Evolutionary conservation across 2,329 filamentous ascomycete species (phyloP).

Genomic region (Mycogone perniciosa): DNA sequence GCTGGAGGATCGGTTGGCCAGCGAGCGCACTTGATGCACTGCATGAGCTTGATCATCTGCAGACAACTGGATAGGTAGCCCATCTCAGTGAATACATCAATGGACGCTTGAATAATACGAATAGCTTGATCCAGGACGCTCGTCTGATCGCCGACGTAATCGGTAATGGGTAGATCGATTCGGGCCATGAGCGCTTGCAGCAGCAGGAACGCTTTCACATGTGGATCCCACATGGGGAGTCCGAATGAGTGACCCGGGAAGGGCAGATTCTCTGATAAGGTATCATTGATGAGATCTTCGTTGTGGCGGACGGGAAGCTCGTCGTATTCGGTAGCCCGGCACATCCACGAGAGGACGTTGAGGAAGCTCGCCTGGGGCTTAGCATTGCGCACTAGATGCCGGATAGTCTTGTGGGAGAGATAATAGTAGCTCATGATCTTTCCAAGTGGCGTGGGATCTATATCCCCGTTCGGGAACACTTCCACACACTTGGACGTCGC

Average conservation of each 20-base stretch:
- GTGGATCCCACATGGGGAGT: conserved; percentile 95
- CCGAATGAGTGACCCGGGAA: conserved; percentile 53
- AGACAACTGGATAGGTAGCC: conserved; percentile 70
- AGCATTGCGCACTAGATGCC: conserved; percentile 70
- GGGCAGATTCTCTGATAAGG: conserved; percentile 76
- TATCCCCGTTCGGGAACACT: conserved; percentile 77
- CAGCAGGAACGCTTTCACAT: conserved; percentile 91
- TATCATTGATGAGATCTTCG: conserved; percentile 92
- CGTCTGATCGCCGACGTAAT: conserved; percentile 92
- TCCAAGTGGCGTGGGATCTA: conserved; percentile 83
- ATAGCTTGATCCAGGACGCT: conserved; percentile 91
- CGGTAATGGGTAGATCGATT: conserved; percentile 85
- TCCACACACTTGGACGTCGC: conserved; percentile 78
- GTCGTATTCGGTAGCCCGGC: conserved; percentile 87
- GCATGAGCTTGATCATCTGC: conserved; percentile 77
- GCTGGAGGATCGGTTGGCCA: conserved; percentile 81
- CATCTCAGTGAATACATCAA: conserved; percentile 90
- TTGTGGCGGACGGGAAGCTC: conserved; percentile 97
- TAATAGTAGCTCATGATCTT: conserved; percentile 99
- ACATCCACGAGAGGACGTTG: conserved; percentile 88
- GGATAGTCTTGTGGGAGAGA: conserved; percentile 88
- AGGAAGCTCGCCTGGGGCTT: conserved; percentile 70
- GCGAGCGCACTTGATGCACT: conserved; percentile 85
- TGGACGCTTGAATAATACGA: conserved; percentile 90
- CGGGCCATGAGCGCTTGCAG: conserved; percentile 93